Base-by-base conservation (phyloP, 1,139 yeast species). In the Saccharomyces hybrid region DNA sequence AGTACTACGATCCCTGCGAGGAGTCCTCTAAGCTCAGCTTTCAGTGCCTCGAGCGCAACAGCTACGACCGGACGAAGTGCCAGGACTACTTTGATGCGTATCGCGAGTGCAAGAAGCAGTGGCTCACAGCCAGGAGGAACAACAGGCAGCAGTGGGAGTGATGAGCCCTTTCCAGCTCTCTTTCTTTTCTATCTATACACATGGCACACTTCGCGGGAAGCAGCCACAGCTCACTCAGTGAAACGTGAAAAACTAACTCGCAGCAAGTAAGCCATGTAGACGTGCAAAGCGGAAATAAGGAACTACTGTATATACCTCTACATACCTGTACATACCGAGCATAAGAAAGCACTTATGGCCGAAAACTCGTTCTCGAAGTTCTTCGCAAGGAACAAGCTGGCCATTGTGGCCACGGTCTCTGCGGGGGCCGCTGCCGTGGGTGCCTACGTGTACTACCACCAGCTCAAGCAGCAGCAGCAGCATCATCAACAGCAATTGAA, bases 1-100 rank as follows among this genome's bases (percentile, higher is more conserved):
- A 86, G 69, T 93, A 79, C 69, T 91, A 86, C 66, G 97, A 93
- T 67, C 98, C 99, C 0, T 93, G 99, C 70, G 87, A 85, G 55
- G 91, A 89, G 66, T 86, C 95, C 48, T 78, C 97, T 25, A 85
- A 83, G 68, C 93, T 95, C 79, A 87, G 96, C 38, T 75, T 90
- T 63, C 81, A 80, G 61, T 93, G 99, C 64, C 75, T 93, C 67
- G 88, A 83, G 58, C 71, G 84, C 58, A 81, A 89, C 65, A 80
- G 86, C 64, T 91, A 85, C 64, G 93, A 88, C 60, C 81, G 84
- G 59, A 79, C 81, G 28, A 81, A 81, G 57, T 93, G 99, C 69
- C 81, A 79, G 59, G 96, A 88, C 59, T 91, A 88, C 66, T 93
- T 91, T 67, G 90, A 86, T 63, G 97, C 97, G 0, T 93, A 91